Conservation (phyloP, 176 grass and related monocot species). For the Eremochloa ophiuroides region DNA sequence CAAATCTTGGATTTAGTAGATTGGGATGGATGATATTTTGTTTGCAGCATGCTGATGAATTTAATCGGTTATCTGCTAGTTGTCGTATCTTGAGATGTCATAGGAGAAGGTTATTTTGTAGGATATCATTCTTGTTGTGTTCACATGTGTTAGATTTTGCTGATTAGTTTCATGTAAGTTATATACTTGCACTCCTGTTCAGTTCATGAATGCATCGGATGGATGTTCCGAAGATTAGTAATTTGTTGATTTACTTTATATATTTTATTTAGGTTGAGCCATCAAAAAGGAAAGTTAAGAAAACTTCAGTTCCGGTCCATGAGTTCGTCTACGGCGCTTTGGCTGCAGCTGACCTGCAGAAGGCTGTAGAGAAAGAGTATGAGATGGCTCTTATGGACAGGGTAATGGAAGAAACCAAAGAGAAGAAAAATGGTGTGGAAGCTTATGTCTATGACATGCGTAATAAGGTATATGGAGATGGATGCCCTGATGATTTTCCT, state of each 20-base stretch:
- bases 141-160: background rate
- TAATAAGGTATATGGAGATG: conserved; percentile 61
- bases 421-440: conserved; percentile 96
- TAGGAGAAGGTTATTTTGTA: background rate
- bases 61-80: background rate
- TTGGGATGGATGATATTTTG: background rate
- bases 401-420: conserved; percentile 99
- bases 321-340: conserved; percentile 80
- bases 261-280: conserved; percentile 53
- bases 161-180: background rate
- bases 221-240: background rate
- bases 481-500: background rate
- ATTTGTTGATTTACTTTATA: background rate
- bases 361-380: conserved; percentile 81
- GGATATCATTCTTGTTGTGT: background rate
- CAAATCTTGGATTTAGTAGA: background rate
- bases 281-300: conserved; percentile 90
- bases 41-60: background rate
- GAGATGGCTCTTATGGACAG: conserved; percentile 98
- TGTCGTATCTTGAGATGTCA: background rate
- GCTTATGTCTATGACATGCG: conserved; percentile 99
- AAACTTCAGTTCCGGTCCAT: conserved; percentile 61
- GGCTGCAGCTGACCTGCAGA: conserved; percentile 57
- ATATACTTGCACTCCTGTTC: background rate
- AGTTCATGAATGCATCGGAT: background rate